Evolutionary conservation across 805 yeast species (phyloP).

Genomic region (Clavispora phyllophila): DNA sequence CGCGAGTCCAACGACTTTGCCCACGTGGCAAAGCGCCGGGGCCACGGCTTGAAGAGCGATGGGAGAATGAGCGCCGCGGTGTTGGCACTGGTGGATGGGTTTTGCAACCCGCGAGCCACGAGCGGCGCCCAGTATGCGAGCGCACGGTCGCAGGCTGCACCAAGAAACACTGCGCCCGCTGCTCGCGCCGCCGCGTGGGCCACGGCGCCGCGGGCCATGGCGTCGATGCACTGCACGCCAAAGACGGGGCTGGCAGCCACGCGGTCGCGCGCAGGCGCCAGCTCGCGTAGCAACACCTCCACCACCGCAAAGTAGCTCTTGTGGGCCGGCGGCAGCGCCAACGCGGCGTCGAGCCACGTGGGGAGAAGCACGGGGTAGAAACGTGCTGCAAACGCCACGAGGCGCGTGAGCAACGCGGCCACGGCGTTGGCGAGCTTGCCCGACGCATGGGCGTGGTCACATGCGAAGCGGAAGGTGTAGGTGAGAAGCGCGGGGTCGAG

Average conservation of each 20-base stretch:
- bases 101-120: background rate
- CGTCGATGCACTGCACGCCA: conserved; percentile 40
- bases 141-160: conserved; percentile 5
- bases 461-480: conserved; percentile 45
- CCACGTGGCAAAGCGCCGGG: conserved; percentile 37
- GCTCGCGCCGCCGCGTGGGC: conserved; percentile 26
- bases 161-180: conserved; percentile 10
- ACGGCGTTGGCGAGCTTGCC: conserved; percentile 69
- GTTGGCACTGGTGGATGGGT: conserved; percentile 19
- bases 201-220: conserved; percentile 54
- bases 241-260: conserved; percentile 21
- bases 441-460: conserved; percentile 67
- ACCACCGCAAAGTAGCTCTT: conserved; percentile 59
- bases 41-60: conserved; percentile 50
- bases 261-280: conserved; percentile 19
- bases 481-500: conserved; percentile 13
- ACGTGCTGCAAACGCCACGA: conserved; percentile 33
- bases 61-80: conserved; percentile 61
- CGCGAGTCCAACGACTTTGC: conserved; percentile 15
- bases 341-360: background rate
- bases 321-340: conserved; percentile 39
- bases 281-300: conserved; percentile 50
- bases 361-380: background rate
- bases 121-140: conserved; percentile 1
- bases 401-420: conserved; percentile 52